phyloP scores from a whole-genome alignment of 83 land plant genomes.

The Picea abies region DNA sequence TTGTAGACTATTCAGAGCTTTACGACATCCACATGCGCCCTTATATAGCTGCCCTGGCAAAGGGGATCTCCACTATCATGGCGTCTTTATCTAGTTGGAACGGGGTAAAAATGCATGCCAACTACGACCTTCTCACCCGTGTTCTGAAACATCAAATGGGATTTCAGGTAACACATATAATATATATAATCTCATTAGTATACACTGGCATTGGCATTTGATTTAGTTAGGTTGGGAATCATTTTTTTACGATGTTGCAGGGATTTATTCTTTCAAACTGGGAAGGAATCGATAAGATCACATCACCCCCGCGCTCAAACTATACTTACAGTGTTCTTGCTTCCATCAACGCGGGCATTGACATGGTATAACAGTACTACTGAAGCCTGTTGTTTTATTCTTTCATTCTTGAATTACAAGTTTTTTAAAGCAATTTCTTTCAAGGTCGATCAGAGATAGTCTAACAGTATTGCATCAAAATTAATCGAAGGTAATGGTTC shows the following conservation, averaged over 20 bases:
- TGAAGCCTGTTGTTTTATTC: background rate
- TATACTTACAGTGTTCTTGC: constrained; percentile 43
- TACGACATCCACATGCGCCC: constrained; percentile 24
- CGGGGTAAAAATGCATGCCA: constrained; percentile 75
- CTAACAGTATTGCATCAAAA: background rate
- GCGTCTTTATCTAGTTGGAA: constrained; percentile 37
- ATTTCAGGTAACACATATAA: constrained; percentile 54
- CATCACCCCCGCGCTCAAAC: constrained; percentile 43
- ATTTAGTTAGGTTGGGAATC: background rate
- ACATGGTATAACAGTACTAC: constrained; percentile 7
- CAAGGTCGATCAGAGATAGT: background rate
- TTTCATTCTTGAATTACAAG: background rate
- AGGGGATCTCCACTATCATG: constrained; percentile 76
- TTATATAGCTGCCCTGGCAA: constrained; percentile 48
- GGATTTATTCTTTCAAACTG: constrained; percentile 73
- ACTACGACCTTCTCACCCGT: constrained; percentile 52
- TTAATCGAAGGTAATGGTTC: constrained; percentile 15
- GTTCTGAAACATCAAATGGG: constrained; percentile 50
- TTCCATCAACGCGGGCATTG: no score
- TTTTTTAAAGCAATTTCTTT: background rate
- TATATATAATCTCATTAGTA: background rate
- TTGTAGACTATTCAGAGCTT: no score
- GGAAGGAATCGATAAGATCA: constrained; percentile 64
- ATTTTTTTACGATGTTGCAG: constrained; percentile 26
- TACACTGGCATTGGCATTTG: background rate